Base-by-base conservation (phyloP, 306 rosid species). In the Luffa acutangula region DNA sequence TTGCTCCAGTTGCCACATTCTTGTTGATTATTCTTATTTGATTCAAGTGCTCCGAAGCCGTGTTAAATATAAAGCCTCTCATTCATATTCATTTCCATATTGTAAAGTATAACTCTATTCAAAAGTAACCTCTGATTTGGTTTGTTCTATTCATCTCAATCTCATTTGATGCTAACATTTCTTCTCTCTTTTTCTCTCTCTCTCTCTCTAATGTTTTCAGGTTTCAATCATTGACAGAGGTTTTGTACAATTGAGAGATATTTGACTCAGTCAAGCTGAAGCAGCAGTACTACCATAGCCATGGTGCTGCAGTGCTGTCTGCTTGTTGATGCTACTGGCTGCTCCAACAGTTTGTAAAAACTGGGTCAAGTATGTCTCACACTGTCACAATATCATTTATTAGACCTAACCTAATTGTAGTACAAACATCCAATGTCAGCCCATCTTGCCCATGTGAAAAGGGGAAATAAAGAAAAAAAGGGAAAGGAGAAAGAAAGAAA, bases 41-140 rank as follows among this genome's bases (percentile, higher is more conserved):
- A 85, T 85, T 83, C 85, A 79, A 63, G 85, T 82, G 87, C 80
- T 81, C 81, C 79, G 65, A 59, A 79, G 25, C 82, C 84, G 90
- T 81, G 85, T 83, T 90, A 80, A 82, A 74, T 82, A 77, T 82
- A 76, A 84, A 83, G 80, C 80, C 82, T 87, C 86, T 81, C 83
- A 79, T 87, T 85, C 85, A 74, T 83, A 53, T 81, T 86, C 79
- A 78, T 83, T 83, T 53, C 81, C n/a, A 42, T 75, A 83, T 79
- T 83, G 84, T 83, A 78, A 42, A 60, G 57, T 78, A 6, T 48
- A 43, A 45, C 42, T 14, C 33, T 39, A 45, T 57, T 57, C 54
- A 60, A 57, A 58, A 77, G 70, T 39, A 37, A 21, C 20, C 69
- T 76, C 14, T 41, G 49, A 43, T 77, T 77, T 77, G 80, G 53